phyloP scores from a whole-genome alignment of 2,329 filamentous ascomycete genomes.

The Hypoxylon sp. region DNA sequence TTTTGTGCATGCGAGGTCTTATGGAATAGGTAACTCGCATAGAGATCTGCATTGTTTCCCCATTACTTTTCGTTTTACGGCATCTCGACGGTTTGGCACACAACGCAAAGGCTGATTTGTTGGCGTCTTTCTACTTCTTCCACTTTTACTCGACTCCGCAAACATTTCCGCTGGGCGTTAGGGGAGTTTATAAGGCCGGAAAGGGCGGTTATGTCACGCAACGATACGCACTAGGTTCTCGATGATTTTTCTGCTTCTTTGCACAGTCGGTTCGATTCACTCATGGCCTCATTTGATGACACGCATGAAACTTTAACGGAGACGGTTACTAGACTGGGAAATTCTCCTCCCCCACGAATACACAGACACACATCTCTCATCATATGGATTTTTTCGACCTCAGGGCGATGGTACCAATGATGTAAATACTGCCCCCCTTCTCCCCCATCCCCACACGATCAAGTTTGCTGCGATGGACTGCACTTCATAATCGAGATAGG shows the following conservation, averaged over 20 bases:
- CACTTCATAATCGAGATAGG: constrained; percentile 44
- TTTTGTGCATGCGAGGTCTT: constrained; percentile 34
- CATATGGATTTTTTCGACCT: constrained; percentile 27
- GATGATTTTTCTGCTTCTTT: constrained; percentile 20
- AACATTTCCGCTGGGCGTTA: constrained; percentile 38
- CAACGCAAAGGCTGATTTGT: constrained; percentile 31
- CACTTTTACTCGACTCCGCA: constrained; percentile 23
- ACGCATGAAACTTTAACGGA: constrained; percentile 28
- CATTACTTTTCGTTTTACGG: constrained; percentile 29
- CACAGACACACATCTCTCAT: constrained; percentile 1
- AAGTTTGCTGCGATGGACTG: constrained; percentile 27
- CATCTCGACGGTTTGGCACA: constrained; percentile 41
- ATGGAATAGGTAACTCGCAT: constrained; percentile 39
- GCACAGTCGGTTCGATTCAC: constrained; percentile 16
- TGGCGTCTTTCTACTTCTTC: constrained; percentile 20
- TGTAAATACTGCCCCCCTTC: constrained; percentile 26
- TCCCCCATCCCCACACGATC: constrained; percentile 3
- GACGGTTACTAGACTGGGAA: constrained; percentile 39
- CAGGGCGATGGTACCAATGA: constrained; percentile 26
- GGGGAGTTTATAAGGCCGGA: constrained; percentile 21
- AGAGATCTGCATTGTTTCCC: constrained; percentile 41
- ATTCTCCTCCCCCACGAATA: constrained; percentile 24
- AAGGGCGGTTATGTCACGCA: constrained; percentile 36
- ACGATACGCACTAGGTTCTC: constrained; percentile 38
- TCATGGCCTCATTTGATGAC: constrained; percentile 33